These are phyloP conservation scores for Millerago galiae DNA, from an alignment of 805 yeast genomes.

Conservation along the genomic window DNA sequence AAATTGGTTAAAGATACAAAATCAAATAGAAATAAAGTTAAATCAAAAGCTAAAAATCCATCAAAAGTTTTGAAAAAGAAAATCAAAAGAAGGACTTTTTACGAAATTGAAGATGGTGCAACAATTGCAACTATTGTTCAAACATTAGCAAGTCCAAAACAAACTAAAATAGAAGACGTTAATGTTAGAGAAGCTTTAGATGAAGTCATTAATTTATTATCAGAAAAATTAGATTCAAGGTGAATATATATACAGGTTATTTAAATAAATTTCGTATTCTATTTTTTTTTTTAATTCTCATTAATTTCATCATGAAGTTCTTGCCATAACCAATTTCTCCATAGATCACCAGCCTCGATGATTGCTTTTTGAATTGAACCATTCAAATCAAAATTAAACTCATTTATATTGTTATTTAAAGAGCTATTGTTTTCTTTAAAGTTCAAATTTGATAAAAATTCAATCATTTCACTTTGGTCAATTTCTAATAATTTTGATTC, in stretches of 20 bases:
- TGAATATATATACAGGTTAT: too few species aligned
- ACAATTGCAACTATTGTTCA: constrained; percentile 24
- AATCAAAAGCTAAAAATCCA: constrained; percentile 8
- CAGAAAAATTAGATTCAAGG: background rate
- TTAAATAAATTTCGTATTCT: background rate
- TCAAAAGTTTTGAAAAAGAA: constrained; percentile 4
- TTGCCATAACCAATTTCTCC: constrained; percentile 76
- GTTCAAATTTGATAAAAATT: constrained; percentile 49
- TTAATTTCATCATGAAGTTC: constrained; percentile 42
- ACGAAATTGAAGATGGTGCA: constrained; percentile 22
- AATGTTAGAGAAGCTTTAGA: constrained; percentile 27
- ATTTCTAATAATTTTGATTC: constrained; percentile 75
- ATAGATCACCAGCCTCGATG: constrained; percentile 75
- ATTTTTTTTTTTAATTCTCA: constrained; percentile 5
- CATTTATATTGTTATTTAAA: constrained; percentile 2
- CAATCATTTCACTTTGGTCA: constrained; percentile 85
- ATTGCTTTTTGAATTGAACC: constrained; percentile 61
- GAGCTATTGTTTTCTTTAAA: constrained; percentile 1
- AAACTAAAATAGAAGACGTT: constrained; percentile 30
- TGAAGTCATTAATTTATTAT: constrained; percentile 18
- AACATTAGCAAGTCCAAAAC: constrained; percentile 19
- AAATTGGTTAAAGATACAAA: constrained; percentile 19
- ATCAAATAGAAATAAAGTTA: constrained; percentile 15
- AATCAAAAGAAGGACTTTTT: constrained; percentile 19
- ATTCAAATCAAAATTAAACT: background rate